Base-by-base conservation (phyloP, 345 rosid genomes). In the Triadica sebifera region DNA sequence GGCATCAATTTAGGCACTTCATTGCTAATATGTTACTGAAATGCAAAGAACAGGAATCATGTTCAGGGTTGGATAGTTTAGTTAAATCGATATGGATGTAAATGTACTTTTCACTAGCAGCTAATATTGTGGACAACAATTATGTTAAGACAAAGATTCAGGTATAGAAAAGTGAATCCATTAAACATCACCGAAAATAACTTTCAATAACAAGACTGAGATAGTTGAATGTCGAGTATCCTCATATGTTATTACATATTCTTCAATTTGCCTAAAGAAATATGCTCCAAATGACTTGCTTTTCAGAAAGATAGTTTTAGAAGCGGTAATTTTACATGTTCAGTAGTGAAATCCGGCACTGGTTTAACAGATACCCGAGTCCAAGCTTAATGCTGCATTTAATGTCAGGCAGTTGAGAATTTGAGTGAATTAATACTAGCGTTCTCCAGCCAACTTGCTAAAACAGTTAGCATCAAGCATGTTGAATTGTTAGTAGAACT, bases 41-140 rank as follows among this genome's bases (percentile, higher is more conserved):
- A 34, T n/a, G 43, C 46, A 37, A 12, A 62, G 67, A 62, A 19
- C 22, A 62, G 67, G 45, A 62, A 62, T 62, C 46, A 63, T 63
- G 67, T 9, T 34, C 65, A 4, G 4, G 9, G n/a, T 1, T 61
- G 19, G 19, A 63, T 17, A 2, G 10, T 63, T 16, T 39, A n/a
- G 38, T 63, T 19, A n/a, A n/a, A n/a, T n/a, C n/a, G n/a, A 38
- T 66, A 24, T 22, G 56, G 39, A 46, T 47, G 12, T 4, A 46
- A 11, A 29, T 66, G 12, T 7, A 45, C 56, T 9, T 22, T 19
- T 55, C 8, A 55, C 19, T 15, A 24, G 47, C 25, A 10, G 8
- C 20, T 1, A 29, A 4, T 43, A 50, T 66, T 22, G 22, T 15
- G 47, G n/a, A 22, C 56, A 46, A 66, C 19, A 47, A 66, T 46